Conservation (phyloP, 202 grass and related monocot species). For the Carex arenaria region DNA sequence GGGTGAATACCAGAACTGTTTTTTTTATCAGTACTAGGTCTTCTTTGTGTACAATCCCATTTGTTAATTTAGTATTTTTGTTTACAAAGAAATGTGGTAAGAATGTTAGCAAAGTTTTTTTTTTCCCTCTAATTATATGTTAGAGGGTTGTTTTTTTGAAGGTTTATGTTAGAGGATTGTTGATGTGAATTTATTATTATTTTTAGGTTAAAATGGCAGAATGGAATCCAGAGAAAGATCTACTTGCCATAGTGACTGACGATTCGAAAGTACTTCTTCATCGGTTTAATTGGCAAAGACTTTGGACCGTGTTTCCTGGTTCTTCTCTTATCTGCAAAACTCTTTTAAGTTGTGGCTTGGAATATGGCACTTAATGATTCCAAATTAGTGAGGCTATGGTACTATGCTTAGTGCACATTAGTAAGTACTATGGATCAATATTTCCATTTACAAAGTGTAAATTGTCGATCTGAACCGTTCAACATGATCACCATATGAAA, state of each 20-base stretch:
- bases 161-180: neutral
- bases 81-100: neutral
- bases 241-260: slow-evolving; percentile 91
- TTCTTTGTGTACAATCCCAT: neutral
- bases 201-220: slow-evolving; percentile 78
- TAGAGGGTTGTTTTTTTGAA: neutral
- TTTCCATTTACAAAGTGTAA: too few relatives aligned
- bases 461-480: too few relatives aligned
- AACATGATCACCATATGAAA: too few relatives aligned
- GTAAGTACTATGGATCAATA: too few relatives aligned
- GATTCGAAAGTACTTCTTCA: slow-evolving; percentile 88
- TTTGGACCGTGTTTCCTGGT: slow-evolving; percentile 91
- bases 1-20: neutral
- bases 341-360: neutral
- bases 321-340: neutral
- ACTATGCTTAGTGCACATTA: too few relatives aligned
- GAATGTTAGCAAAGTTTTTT: neutral
- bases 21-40: neutral
- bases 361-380: neutral
- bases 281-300: slow-evolving; percentile 98
- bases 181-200: neutral
- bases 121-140: neutral
- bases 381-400: too few relatives aligned
- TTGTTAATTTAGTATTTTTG: neutral
- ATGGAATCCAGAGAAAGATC: slow-evolving; percentile 98